A percentile compares a stretch with the other conserved stretches of the same genome.
phyloP scores from a whole-genome alignment of 2,329 filamentous ascomycete genomes.

The Zymoseptoria passerinii region DNA sequence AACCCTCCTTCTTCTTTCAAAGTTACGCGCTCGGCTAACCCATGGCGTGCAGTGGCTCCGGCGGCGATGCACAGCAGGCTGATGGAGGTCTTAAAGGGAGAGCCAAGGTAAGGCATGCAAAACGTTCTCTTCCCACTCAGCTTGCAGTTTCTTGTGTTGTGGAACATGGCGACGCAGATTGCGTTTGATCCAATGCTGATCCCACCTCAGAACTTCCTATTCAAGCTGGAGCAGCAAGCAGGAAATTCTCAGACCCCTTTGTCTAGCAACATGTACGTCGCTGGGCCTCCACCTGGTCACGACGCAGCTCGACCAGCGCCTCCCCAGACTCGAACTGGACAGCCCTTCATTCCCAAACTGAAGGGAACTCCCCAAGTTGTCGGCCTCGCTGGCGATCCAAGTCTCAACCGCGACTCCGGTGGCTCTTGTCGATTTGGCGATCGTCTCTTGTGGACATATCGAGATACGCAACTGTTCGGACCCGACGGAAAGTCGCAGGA shows the following conservation, averaged over 20 bases:
- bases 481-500: constrained; percentile 9
- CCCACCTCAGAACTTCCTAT: background rate
- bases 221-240: background rate
- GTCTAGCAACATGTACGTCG: background rate
- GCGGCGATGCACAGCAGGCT: background rate
- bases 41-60: background rate
- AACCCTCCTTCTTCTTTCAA: background rate
- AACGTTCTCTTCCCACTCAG: background rate
- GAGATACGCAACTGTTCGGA: constrained; percentile 12
- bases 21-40: background rate
- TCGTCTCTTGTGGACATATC: constrained; percentile 13
- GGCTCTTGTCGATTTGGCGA: constrained; percentile 12
- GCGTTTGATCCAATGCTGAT: background rate
- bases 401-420: constrained; percentile 12
- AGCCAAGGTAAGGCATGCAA: background rate
- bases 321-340: background rate
- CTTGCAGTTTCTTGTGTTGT: background rate
- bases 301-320: background rate
- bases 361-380: constrained; percentile 10
- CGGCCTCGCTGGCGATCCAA: constrained; percentile 10
- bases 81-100: background rate
- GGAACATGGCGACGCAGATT: background rate
- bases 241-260: background rate
- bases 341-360: constrained; percentile 8
- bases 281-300: background rate